phyloP scores from a whole-genome alignment of 129 eudicot species.

The Flaveria bidentis region DNA sequence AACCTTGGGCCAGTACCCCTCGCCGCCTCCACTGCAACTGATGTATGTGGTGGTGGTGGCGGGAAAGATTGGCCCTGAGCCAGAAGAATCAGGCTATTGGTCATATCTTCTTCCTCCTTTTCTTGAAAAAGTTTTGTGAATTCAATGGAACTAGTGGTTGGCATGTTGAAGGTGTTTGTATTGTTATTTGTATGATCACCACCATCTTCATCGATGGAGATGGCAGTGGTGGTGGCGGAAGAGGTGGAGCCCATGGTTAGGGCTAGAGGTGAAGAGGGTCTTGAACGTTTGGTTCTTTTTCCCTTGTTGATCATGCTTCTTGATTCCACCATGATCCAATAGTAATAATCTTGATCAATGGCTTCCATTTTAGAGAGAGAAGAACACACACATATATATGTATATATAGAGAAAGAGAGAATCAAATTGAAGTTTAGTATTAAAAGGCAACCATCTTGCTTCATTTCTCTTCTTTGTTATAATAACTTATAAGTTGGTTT shows the following conservation, averaged over 20 bases:
- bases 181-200: conserved; percentile 21
- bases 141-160: conserved; percentile 38
- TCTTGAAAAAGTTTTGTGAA: conserved; percentile 44
- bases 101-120: conserved; percentile 83
- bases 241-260: conserved; percentile 60
- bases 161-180: conserved; percentile 16
- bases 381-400: not conserved
- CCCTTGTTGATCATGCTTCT: conserved; percentile 46
- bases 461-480: not conserved
- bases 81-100: conserved; percentile 76
- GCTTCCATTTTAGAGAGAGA: conserved; percentile 41
- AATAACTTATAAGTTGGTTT: not conserved
- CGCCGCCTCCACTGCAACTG: not conserved
- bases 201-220: conserved; percentile 9
- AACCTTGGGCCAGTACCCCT: not conserved
- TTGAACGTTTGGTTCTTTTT: conserved; percentile 69
- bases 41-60: conserved; percentile 13
- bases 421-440: conserved; percentile 21
- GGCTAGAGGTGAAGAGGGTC: conserved; percentile 51
- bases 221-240: conserved; percentile 31
- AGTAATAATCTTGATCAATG: conserved; percentile 33
- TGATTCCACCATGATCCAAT: conserved; percentile 32
- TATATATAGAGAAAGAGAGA: conserved; percentile 28
- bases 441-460: conserved; percentile 30
- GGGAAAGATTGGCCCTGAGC: conserved; percentile 54